Evolutionary conservation across 306 rosid genomes (phyloP).

Genomic region (Carpinus fangiana): DNA sequence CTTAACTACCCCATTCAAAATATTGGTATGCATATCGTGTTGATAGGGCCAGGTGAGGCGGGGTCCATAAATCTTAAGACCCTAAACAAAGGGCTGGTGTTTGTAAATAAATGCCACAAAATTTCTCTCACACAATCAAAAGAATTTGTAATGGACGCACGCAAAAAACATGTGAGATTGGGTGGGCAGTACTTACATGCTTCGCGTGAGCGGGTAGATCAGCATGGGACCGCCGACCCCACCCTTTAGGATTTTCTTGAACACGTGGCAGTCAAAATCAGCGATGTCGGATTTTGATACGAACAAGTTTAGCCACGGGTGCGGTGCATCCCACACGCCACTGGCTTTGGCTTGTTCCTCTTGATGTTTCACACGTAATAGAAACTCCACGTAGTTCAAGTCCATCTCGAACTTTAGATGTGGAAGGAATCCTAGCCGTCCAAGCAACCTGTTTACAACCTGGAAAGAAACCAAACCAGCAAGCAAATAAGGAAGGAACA

Average conservation of each 20-base stretch:
- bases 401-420: constrained; percentile 60
- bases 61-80: constrained; percentile 12
- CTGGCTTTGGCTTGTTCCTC: constrained; percentile 72
- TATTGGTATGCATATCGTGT: constrained; percentile 30
- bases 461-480: constrained; percentile 15
- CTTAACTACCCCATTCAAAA: constrained; percentile 53
- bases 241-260: constrained; percentile 62
- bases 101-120: not conserved
- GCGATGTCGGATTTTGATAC: constrained; percentile 61
- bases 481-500: not conserved
- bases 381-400: constrained; percentile 57
- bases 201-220: constrained; percentile 74
- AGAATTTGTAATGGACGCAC: too few species aligned
- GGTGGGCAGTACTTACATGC: constrained; percentile 44
- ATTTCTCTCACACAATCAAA: not conserved
- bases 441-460: constrained; percentile 54
- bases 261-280: constrained; percentile 63
- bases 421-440: constrained; percentile 58
- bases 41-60: constrained; percentile 33
- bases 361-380: constrained; percentile 78
- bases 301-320: constrained; percentile 90
- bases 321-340: constrained; percentile 86
- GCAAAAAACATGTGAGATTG: not conserved
- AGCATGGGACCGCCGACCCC: constrained; percentile 95
- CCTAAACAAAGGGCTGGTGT: not conserved